A percentile compares a stretch with the other conserved stretches of the same genome.
Evolutionary conservation across 2,329 filamentous ascomycete species (phyloP).

Genomic region (Curvularia lunata): DNA sequence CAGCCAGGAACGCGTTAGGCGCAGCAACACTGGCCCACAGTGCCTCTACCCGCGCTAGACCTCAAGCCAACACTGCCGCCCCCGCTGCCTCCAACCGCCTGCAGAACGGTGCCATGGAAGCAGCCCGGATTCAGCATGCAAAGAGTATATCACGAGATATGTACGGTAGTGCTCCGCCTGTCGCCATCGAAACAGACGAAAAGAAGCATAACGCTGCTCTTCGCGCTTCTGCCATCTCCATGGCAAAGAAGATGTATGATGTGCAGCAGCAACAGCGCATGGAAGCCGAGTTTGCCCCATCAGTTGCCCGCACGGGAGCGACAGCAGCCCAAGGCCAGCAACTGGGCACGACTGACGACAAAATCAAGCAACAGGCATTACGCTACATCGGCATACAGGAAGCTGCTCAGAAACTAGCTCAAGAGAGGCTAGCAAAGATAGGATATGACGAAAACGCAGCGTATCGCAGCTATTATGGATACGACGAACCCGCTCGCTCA

Average conservation of each 20-base stretch:
- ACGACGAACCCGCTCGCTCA: slow-evolving; percentile 57
- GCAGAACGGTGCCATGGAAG: slow-evolving; percentile 61
- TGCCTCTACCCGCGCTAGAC: slow-evolving; percentile 35
- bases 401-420: slow-evolving; percentile 82
- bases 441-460: slow-evolving; percentile 71
- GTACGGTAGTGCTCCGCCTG: slow-evolving; percentile 77
- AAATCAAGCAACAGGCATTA: slow-evolving; percentile 61
- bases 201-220: slow-evolving; percentile 73
- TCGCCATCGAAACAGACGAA: slow-evolving; percentile 76
- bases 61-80: slow-evolving; percentile 14
- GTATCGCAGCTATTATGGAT: slow-evolving; percentile 80
- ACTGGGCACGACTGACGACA: slow-evolving; percentile 42
- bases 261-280: slow-evolving; percentile 70
- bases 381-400: slow-evolving; percentile 74
- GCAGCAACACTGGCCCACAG: slow-evolving; percentile 74
- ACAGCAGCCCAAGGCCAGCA: slow-evolving; percentile 42
- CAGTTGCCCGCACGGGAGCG: slow-evolving; percentile 44
- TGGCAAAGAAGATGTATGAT: slow-evolving; percentile 87
- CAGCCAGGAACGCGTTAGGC: slow-evolving; percentile 71
- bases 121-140: slow-evolving; percentile 69
- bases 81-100: slow-evolving; percentile 47
- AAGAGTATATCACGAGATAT: slow-evolving; percentile 74
- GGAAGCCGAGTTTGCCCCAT: slow-evolving; percentile 52
- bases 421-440: slow-evolving; percentile 81
- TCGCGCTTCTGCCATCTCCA: slow-evolving; percentile 82